Evolutionary conservation across 2,329 filamentous ascomycete species (phyloP).

Genomic region (Daldinia sp.): DNA sequence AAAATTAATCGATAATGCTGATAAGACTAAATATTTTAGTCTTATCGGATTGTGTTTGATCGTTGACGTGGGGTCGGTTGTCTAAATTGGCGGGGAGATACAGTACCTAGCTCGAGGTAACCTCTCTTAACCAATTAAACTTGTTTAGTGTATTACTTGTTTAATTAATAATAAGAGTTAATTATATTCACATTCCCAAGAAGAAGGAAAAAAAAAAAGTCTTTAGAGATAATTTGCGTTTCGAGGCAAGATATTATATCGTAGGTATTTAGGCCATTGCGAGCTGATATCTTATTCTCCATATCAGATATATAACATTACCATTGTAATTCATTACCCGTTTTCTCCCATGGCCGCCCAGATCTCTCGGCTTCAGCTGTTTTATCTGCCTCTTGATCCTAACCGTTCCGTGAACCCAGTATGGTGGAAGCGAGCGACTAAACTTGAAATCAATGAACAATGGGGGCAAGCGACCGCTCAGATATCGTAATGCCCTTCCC

Average conservation of each 20-base stretch:
- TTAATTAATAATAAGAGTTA: neutral
- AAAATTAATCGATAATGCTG: constrained; percentile 45
- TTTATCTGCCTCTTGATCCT: constrained; percentile 19
- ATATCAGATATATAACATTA: constrained; percentile 23
- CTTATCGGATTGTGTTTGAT: constrained; percentile 22
- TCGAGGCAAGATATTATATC: constrained; percentile 9
- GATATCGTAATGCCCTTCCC: constrained; percentile 39
- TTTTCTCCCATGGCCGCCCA: constrained; percentile 12
- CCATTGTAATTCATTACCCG: constrained; percentile 27
- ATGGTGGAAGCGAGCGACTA: constrained; percentile 35
- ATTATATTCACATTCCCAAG: neutral
- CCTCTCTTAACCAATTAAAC: constrained; percentile 14
- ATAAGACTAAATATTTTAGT: constrained; percentile 37
- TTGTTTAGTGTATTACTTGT: neutral
- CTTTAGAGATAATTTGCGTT: no score
- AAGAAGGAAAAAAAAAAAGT: no score
- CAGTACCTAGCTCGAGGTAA: neutral
- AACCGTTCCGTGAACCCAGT: constrained; percentile 31
- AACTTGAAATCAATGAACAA: constrained; percentile 20
- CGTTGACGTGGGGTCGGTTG: constrained; percentile 8
- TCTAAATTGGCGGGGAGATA: neutral
- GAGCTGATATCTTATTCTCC: constrained; percentile 36
- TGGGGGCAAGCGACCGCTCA: constrained; percentile 41
- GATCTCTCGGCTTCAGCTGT: constrained; percentile 19
- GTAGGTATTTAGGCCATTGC: constrained; percentile 21